These are phyloP conservation scores for Syncephalastrum sp. DNA, from an alignment of 371 early-diverging fungal species.

Conservation along the genomic window DNA sequence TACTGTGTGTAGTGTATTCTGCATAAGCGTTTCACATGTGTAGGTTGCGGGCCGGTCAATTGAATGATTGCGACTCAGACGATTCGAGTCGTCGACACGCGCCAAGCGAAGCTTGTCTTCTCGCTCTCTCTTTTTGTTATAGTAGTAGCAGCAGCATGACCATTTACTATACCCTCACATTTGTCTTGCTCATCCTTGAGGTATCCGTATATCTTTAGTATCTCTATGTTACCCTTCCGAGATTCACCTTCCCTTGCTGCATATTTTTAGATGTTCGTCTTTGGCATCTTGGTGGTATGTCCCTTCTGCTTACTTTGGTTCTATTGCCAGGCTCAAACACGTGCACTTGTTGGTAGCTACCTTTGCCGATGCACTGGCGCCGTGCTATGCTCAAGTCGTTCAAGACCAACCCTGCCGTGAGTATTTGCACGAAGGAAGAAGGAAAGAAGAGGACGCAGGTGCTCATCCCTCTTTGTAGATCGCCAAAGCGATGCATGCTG, in stretches of 20 bases:
- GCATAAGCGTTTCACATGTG: too few relatives aligned
- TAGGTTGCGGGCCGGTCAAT: too few relatives aligned
- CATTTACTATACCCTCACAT: slow-evolving; percentile 46
- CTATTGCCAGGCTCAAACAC: neutral
- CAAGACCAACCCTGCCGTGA: slow-evolving; percentile 44
- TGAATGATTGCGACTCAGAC: too few relatives aligned
- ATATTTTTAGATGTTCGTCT: slow-evolving; percentile 46
- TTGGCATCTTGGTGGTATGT: slow-evolving; percentile 50
- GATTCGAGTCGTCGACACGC: too few relatives aligned
- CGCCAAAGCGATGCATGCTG: slow-evolving; percentile 41
- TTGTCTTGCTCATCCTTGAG: slow-evolving; percentile 43
- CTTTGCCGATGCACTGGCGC: slow-evolving; percentile 62
- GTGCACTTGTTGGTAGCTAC: slow-evolving; percentile 33
- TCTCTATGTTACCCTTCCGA: neutral
- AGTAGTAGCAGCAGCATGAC: slow-evolving; percentile 31
- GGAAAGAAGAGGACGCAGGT: neutral
- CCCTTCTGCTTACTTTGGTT: neutral
- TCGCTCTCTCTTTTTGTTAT: too few relatives aligned
- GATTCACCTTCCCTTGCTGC: neutral
- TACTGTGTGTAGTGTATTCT: too few relatives aligned
- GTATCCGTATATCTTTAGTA: slow-evolving; percentile 18
- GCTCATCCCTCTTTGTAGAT: slow-evolving; percentile 22
- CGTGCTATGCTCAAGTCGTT: slow-evolving; percentile 51
- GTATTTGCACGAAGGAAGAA: neutral
- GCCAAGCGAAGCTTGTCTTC: too few relatives aligned